phyloP scores from a whole-genome alignment of 2,329 filamentous ascomycete genomes.

The Pyricularia grisea region DNA sequence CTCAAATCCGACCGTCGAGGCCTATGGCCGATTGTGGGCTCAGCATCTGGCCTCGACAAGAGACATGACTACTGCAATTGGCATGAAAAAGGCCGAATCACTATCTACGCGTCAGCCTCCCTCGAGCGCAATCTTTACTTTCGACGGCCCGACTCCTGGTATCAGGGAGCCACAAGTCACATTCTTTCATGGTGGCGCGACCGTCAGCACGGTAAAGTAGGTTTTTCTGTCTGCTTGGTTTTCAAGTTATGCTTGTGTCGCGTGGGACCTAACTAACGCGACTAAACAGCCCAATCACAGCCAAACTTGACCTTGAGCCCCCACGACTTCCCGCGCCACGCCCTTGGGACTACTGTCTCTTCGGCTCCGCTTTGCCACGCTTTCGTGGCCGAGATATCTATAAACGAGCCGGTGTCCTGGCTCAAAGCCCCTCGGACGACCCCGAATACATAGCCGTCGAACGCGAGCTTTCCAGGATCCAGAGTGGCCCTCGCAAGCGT shows the following conservation, averaged over 20 bases:
- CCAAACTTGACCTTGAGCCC: not conserved
- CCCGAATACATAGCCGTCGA: not conserved
- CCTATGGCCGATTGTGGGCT: not conserved
- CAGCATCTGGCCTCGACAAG: not conserved
- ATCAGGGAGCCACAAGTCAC: not conserved
- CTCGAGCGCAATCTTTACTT: not conserved
- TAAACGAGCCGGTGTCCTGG: not conserved
- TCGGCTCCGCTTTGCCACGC: not conserved
- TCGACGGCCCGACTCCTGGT: not conserved
- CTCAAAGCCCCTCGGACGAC: not conserved
- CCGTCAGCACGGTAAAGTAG: not conserved
- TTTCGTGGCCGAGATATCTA: not conserved
- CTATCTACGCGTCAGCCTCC: not conserved
- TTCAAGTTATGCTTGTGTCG: not conserved
- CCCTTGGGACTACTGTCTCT: not conserved
- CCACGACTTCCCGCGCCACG: not conserved
- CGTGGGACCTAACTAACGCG: not conserved
- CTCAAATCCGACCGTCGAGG: slow-evolving; percentile 3
- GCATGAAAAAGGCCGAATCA: not conserved
- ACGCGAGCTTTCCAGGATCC: not conserved
- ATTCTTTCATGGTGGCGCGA: not conserved
- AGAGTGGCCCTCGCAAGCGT: not conserved
- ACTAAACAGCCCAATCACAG: not conserved
- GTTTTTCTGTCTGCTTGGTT: not conserved
- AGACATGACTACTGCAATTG: not conserved